Conservation (phyloP, 306 rosid genomes). For the Pueraria montana region DNA sequence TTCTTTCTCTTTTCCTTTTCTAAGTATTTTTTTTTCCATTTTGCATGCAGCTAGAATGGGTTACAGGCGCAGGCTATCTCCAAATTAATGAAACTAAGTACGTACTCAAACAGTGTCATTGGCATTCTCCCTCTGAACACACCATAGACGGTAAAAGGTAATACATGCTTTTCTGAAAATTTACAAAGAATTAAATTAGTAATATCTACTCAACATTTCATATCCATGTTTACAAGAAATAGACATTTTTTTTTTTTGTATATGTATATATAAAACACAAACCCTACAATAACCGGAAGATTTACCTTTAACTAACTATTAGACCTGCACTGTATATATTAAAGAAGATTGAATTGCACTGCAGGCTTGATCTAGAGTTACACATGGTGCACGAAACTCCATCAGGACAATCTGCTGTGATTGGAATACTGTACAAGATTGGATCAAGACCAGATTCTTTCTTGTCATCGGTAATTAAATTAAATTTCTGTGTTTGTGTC, state of each 20-base stretch:
- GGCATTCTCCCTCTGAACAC: conserved; percentile 87
- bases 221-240: neutral
- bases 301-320: neutral
- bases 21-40: too few species aligned
- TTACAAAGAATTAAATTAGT: neutral
- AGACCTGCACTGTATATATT: too few species aligned
- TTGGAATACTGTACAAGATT: conserved; percentile 62
- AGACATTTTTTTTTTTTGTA: too few species aligned
- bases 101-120: conserved; percentile 63
- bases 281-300: neutral
- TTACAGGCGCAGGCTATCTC: conserved; percentile 56
- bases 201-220: neutral
- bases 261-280: neutral
- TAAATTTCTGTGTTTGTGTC: neutral
- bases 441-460: conserved; percentile 65
- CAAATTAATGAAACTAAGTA: conserved; percentile 61
- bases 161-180: neutral
- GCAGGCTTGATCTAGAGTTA: conserved; percentile 63
- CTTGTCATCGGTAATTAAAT: conserved; percentile 55
- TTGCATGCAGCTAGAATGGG: conserved; percentile 73
- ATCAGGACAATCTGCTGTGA: conserved; percentile 57
- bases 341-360: neutral
- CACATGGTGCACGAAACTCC: conserved; percentile 70
- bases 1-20: too few species aligned
- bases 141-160: conserved; percentile 62